Evolutionary conservation across 176 grass and related monocot genomes (phyloP).

Genomic region (Oropetium thomaeum): DNA sequence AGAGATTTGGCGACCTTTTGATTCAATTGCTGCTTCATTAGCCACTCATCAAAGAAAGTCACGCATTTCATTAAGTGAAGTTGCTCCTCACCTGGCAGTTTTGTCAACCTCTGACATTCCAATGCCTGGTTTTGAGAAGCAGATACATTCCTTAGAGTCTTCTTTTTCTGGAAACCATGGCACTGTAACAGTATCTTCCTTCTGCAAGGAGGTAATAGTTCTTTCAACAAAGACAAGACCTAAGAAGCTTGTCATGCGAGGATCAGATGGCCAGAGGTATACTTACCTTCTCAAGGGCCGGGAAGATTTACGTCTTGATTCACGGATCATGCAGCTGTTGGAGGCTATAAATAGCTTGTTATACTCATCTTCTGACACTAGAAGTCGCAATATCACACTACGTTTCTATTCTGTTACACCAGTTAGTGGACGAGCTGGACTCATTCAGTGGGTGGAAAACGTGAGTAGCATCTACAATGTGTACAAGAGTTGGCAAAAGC

Average conservation of each 20-base stretch:
- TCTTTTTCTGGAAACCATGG: slow-evolving; percentile 46
- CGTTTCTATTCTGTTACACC: slow-evolving; percentile 95
- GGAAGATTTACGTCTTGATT: slow-evolving; percentile 97
- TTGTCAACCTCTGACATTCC: slow-evolving; percentile 93
- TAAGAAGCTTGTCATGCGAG: slow-evolving; percentile 84
- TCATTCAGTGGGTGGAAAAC: slow-evolving; percentile 98
- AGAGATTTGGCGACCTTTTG: slow-evolving; percentile 88
- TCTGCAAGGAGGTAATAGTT: slow-evolving; percentile 77
- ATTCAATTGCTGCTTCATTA: slow-evolving; percentile 80
- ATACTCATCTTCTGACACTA: slow-evolving; percentile 55
- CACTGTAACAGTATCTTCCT: slow-evolving; percentile 72
- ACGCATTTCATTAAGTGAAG: slow-evolving; percentile 71
- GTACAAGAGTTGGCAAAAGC: slow-evolving; percentile 94
- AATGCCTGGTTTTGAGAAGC: slow-evolving; percentile 99
- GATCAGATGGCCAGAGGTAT: slow-evolving; percentile 91
- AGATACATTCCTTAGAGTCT: slow-evolving; percentile 56
- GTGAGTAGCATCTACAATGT: slow-evolving; percentile 96
- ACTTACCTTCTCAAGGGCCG: slow-evolving; percentile 97
- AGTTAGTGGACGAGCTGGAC: slow-evolving; percentile 82
- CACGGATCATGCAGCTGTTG: slow-evolving; percentile 92
- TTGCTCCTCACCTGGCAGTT: slow-evolving; percentile 75
- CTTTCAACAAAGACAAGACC: slow-evolving; percentile 98
- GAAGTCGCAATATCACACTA: slow-evolving; percentile 61
- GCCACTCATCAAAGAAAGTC: slow-evolving; percentile 80
- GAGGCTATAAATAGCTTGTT: slow-evolving; percentile 86